These are phyloP conservation scores for Botrytis deweyae DNA, from an alignment of 2,329 filamentous ascomycete species.

Conservation along the genomic window DNA sequence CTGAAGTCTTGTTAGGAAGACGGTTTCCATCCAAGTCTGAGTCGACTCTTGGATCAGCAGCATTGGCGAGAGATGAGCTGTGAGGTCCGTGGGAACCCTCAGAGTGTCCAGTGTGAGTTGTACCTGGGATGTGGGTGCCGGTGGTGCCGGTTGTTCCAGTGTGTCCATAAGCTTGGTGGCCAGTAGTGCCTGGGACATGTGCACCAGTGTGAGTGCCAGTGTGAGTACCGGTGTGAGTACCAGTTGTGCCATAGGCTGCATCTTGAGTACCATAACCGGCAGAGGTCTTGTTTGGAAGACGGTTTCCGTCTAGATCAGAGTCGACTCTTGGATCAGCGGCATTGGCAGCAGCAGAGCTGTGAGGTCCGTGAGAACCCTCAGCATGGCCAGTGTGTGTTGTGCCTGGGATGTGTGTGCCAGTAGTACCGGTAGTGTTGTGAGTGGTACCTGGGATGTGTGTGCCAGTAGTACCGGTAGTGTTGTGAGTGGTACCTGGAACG, in stretches of 20 bases:
- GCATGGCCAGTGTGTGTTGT: conserved; percentile 25
- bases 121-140: conserved; percentile 16
- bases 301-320: conserved; percentile 47
- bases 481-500: conserved; percentile 10
- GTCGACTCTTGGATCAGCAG: conserved; percentile 51
- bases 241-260: conserved; percentile 29
- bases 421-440: conserved; percentile 1
- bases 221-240: not conserved
- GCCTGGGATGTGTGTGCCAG: not conserved
- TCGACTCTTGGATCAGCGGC: conserved; percentile 43
- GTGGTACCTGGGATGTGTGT: conserved; percentile 1
- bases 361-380: conserved; percentile 30
- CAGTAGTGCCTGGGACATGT: not conserved
- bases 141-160: conserved; percentile 19
- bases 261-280: not conserved
- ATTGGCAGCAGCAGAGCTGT: conserved; percentile 42
- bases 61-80: conserved; percentile 37
- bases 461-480: not conserved
- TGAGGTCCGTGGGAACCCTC: conserved; percentile 9
- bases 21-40: conserved; percentile 44
- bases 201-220: not conserved
- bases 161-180: not conserved
- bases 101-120: conserved; percentile 9
- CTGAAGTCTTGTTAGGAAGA: conserved; percentile 7
- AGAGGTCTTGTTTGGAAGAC: conserved; percentile 25